A percentile compares a stretch with the other conserved stretches of the same genome.
Conservation (phyloP, 306 rosid genomes). For the Casuarina equisetifolia region DNA sequence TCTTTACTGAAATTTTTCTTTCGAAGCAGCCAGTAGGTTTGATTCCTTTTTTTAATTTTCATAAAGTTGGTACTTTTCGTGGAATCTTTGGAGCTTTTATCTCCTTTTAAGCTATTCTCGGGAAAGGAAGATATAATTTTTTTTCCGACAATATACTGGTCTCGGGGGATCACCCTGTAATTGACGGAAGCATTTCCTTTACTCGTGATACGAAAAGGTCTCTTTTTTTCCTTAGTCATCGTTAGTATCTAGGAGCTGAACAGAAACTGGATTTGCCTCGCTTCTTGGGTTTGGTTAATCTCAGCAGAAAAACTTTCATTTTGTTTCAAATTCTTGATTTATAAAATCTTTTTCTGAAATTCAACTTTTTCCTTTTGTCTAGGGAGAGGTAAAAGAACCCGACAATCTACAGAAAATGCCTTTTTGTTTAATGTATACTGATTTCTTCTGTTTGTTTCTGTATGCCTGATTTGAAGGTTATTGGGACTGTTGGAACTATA, state of each 20-base stretch:
- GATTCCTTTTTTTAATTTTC: background rate
- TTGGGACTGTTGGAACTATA: conserved; percentile 21
- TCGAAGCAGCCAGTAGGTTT: background rate
- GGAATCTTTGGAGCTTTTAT: conserved; percentile 17
- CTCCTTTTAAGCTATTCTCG: conserved; percentile 18
- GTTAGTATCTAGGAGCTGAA: conserved; percentile 10
- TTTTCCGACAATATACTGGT: background rate
- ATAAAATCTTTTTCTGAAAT: background rate
- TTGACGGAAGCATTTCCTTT: conserved; percentile 12
- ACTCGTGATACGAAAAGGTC: background rate
- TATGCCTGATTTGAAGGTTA: conserved; percentile 29
- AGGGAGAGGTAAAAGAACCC: background rate
- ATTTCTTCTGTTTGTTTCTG: conserved; percentile 17
- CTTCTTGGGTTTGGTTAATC: conserved; percentile 2
- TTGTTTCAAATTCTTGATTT: background rate
- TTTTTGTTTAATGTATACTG: conserved; percentile 16
- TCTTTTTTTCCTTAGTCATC: background rate
- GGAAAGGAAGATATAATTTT: background rate
- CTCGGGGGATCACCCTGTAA: conserved; percentile 12
- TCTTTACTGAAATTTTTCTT: background rate
- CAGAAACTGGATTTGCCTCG: background rate
- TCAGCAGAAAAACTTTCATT: background rate
- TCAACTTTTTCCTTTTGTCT: background rate
- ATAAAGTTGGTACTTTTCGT: background rate
- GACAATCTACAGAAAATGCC: background rate